phyloP scores from a whole-genome alignment of 139 green algal genomes.

The Auxenochlorella pyrenoidosa region DNA sequence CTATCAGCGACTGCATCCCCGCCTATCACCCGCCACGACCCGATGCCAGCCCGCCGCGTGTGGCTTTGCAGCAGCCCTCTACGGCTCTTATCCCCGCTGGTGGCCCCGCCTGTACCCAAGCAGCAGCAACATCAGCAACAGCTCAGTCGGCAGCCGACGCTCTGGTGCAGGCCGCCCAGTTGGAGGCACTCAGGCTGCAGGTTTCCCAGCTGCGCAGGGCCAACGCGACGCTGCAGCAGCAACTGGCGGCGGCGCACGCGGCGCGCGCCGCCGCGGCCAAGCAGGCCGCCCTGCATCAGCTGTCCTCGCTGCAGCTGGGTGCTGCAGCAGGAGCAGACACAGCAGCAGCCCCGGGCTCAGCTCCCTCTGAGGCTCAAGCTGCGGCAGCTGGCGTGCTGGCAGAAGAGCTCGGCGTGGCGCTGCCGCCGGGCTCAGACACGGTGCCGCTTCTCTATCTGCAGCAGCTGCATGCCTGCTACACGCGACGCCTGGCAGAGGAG shows the following conservation, averaged over 20 bases:
- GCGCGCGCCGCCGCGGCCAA: background rate
- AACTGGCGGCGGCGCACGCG: background rate
- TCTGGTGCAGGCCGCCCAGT: background rate
- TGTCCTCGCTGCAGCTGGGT: background rate
- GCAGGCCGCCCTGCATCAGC: background rate
- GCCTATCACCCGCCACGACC: background rate
- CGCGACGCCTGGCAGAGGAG: background rate
- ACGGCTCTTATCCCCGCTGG: too few species aligned
- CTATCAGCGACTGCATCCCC: background rate
- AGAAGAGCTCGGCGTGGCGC: background rate
- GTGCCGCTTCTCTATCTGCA: background rate
- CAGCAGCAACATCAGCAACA: background rate
- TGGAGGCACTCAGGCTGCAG: constrained; percentile 7
- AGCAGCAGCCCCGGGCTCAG: background rate
- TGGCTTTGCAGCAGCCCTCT: too few species aligned
- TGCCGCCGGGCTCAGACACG: background rate
- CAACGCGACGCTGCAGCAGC: background rate
- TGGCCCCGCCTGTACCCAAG: too few species aligned
- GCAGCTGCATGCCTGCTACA: background rate
- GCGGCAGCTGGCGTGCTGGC: background rate
- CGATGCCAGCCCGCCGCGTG: too few species aligned
- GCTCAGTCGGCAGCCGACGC: background rate
- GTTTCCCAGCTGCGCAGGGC: background rate
- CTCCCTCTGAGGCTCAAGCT: background rate
- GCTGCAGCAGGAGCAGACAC: background rate